These are phyloP conservation scores for Microcyclospora pomicola DNA, from an alignment of 2,329 filamentous ascomycete species.

Conservation along the genomic window DNA sequence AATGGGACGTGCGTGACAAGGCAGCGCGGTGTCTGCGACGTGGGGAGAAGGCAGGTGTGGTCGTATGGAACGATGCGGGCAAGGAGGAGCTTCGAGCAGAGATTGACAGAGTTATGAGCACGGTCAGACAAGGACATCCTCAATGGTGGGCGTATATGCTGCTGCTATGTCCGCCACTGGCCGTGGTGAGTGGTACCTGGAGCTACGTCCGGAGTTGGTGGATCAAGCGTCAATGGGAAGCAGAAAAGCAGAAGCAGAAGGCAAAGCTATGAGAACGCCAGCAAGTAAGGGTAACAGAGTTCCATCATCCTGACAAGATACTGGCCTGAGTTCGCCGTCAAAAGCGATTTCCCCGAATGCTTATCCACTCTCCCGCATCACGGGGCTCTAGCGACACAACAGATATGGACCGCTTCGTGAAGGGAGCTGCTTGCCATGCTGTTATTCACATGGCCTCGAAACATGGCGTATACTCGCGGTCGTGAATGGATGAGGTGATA, in stretches of 20 bases:
- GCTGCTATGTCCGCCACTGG: constrained; percentile 59
- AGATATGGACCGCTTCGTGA: no score
- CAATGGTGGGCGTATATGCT: constrained; percentile 71
- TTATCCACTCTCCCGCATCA: no score
- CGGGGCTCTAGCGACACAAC: no score
- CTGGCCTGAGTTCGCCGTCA: no score
- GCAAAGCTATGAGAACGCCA: constrained; percentile 37
- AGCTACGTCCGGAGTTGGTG: constrained; percentile 57
- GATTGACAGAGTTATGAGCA: constrained; percentile 51
- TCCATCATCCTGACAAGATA: no score
- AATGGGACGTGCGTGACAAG: constrained; percentile 76
- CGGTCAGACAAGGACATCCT: constrained; percentile 51
- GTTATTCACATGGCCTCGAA: no score
- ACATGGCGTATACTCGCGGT: no score
- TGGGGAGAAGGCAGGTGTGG: constrained; percentile 50
- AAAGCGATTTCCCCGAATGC: no score
- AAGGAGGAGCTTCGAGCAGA: constrained; percentile 55
- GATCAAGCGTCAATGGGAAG: constrained; percentile 59
- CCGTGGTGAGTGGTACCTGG: constrained; percentile 53
- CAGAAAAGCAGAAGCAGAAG: constrained; percentile 40
- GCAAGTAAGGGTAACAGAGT: no score
- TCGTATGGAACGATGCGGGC: constrained; percentile 81
- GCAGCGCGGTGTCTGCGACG: constrained; percentile 58
- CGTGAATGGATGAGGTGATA: no score
- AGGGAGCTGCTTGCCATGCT: no score